Evolutionary conservation across 2,329 filamentous ascomycete genomes (phyloP), one percentile per base, ranked within the genome.

Genomic region (Fusarium dimerum): DNA sequence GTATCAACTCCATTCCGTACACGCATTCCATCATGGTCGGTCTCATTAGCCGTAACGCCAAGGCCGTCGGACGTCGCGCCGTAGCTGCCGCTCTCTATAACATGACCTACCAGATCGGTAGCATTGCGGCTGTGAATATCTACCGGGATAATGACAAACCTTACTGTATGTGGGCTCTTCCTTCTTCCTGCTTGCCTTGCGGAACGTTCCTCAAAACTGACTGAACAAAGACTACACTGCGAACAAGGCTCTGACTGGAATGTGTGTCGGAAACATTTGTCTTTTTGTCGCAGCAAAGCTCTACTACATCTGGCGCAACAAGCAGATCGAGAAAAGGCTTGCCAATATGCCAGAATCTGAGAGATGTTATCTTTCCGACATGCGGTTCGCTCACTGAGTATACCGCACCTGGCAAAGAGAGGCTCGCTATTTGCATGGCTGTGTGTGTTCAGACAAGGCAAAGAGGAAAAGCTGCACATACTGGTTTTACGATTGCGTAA

Each of bases 51-150:
- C 72, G 80, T 46, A 88, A 88, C 61, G 79, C 83, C 1, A 84
- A 84, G 50, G 76, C 78, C 1, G 85, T 88, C 1, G 76, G 84
- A 3, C 81, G 81, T 2, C 73, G 85, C 5, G 83, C 85, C 1
- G 82, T 88, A 5, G 82, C 82, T 0, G 80, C 82, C 1, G 85
- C 83, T 0, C 70, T 83, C n/a, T 87, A 87, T 68, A 87, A 87
- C 62, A 79, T 80, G 75, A 74, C 69, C 29, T 71, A 76, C 2
- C 77, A 79, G 58, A 69, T 72, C 0, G 69, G 71, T n/a, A 68
- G 66, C 1, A 73, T 79, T 32, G 75, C 75, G 45, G 58, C 65
- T 1, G 68, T 70, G 32, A 76, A 77, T 52, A 72, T 76, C 10
- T 76, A 75, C 51, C 67, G 72, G 5, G 54, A 61, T 20, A 62